These are phyloP conservation scores for Ensete ventricosum DNA, from an alignment of 176 grass and related monocot species.

Conservation along the genomic window DNA sequence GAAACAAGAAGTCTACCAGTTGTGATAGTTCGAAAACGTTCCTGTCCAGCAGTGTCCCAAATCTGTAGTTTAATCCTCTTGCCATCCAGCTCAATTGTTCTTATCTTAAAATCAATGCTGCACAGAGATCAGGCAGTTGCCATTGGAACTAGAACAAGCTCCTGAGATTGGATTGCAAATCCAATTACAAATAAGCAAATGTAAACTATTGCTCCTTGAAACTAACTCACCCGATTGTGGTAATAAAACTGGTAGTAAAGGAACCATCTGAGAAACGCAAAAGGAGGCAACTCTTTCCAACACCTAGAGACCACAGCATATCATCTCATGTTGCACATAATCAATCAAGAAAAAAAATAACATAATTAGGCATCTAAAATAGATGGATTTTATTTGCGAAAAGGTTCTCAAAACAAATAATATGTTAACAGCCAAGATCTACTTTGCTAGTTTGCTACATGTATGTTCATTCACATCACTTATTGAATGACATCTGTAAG, in stretches of 20 bases:
- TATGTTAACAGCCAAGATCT: too few relatives aligned
- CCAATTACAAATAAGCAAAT: neutral
- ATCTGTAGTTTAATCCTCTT: slow-evolving; percentile 84
- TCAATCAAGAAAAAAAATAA: too few relatives aligned
- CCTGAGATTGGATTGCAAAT: slow-evolving; percentile 4
- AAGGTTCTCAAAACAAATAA: too few relatives aligned
- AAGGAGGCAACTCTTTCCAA: slow-evolving; percentile 96
- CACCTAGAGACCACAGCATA: slow-evolving; percentile 33
- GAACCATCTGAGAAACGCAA: slow-evolving; percentile 92
- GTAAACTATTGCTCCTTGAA: too few relatives aligned
- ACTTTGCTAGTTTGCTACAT: too few relatives aligned
- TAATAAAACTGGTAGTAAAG: slow-evolving; percentile 94
- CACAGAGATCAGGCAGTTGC: slow-evolving; percentile 22
- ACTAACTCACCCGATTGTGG: slow-evolving; percentile 61
- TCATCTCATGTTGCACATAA: too few relatives aligned
- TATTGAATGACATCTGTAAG: too few relatives aligned
- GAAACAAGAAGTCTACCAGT: slow-evolving; percentile 36
- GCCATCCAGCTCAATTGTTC: slow-evolving; percentile 80
- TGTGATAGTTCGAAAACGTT: slow-evolving; percentile 84
- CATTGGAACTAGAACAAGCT: slow-evolving; percentile 6
- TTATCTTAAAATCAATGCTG: slow-evolving; percentile 87
- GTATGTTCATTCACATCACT: too few relatives aligned
- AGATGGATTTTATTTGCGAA: too few relatives aligned
- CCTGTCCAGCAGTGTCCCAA: slow-evolving; percentile 91
- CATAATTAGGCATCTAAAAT: too few relatives aligned